Percentiles rank a stretch among this genome's conserved stretches.
phyloP scores from a whole-genome alignment of 2,329 filamentous ascomycete species.

The Neopestalotiopsis clavispora region DNA sequence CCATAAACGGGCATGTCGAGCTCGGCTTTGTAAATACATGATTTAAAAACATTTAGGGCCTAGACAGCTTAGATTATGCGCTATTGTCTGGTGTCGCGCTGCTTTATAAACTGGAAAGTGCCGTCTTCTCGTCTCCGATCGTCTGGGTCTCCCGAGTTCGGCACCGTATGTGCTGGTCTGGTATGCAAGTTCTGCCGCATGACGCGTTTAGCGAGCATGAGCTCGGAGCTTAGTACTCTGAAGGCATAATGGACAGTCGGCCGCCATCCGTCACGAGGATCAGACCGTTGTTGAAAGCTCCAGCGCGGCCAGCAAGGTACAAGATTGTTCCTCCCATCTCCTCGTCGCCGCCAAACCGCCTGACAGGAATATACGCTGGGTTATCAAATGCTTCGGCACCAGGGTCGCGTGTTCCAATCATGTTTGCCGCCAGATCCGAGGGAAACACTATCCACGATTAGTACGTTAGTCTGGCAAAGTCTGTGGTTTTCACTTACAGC shows the following conservation, averaged over 20 bases:
- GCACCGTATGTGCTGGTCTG: too few species aligned
- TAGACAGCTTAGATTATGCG: too few species aligned
- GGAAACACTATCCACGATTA: constrained; percentile 30
- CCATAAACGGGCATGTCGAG: too few species aligned
- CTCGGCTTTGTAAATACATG: too few species aligned
- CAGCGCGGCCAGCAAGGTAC: constrained; percentile 35
- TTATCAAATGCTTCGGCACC: constrained; percentile 26
- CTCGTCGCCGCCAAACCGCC: constrained; percentile 33
- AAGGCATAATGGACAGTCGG: constrained; percentile 28
- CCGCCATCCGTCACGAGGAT: constrained; percentile 35
- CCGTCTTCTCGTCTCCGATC: too few species aligned
- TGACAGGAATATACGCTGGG: constrained; percentile 29
- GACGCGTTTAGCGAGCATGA: neutral
- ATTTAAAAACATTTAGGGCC: too few species aligned
- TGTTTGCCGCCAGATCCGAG: constrained; percentile 25
- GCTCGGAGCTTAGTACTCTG: constrained; percentile 27
- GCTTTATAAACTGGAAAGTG: too few species aligned
- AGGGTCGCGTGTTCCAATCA: constrained; percentile 29
- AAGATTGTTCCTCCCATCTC: constrained; percentile 35
- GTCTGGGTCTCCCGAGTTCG: too few species aligned
- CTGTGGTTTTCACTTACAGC: constrained; percentile 28
- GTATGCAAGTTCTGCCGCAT: too few species aligned
- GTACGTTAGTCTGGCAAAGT: too few species aligned
- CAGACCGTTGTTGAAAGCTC: constrained; percentile 34
- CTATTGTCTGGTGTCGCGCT: too few species aligned